phyloP scores from a whole-genome alignment of 768 basidiomycete species.

The Agrocybe pediades region DNA sequence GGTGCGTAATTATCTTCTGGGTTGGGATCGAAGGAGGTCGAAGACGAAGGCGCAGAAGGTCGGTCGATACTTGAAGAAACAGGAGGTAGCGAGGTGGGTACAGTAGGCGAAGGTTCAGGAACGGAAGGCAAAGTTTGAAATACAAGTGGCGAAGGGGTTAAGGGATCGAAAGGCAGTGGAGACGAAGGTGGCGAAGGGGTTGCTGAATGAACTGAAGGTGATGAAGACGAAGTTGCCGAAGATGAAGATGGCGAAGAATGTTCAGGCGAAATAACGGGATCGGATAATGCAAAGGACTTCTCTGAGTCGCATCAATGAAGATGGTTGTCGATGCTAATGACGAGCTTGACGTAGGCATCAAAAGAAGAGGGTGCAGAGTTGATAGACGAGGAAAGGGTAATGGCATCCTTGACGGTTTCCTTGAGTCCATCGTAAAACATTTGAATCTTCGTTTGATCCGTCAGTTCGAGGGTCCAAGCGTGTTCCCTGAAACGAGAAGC shows the following conservation, averaged over 20 bases:
- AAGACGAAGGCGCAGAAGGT: neutral
- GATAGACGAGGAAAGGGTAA: constrained; percentile 14
- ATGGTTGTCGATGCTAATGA: constrained; percentile 28
- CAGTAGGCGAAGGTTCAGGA: neutral
- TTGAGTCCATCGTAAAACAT: constrained; percentile 31
- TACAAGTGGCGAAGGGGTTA: neutral
- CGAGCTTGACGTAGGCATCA: constrained; percentile 18
- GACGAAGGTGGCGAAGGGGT: neutral
- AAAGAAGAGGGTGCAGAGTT: constrained; percentile 17
- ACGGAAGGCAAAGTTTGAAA: neutral
- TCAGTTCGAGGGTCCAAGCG: constrained; percentile 26
- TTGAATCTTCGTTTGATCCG: constrained; percentile 34
- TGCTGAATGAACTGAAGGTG: neutral
- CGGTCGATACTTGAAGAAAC: neutral
- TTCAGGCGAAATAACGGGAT: neutral
- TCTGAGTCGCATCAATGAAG: constrained; percentile 22
- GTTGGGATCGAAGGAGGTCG: neutral
- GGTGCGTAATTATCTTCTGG: neutral
- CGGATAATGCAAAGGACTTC: neutral
- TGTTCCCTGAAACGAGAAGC: constrained; percentile 28
- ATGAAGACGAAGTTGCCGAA: neutral
- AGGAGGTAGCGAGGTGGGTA: neutral
- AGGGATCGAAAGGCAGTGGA: neutral
- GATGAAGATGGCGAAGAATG: neutral
- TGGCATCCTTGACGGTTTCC: constrained; percentile 22